Evolutionary conservation across 495 filamentous ascomycete genomes (phyloP), one percentile per base, ranked within the genome.

Genomic region (Xylaria venustula): DNA sequence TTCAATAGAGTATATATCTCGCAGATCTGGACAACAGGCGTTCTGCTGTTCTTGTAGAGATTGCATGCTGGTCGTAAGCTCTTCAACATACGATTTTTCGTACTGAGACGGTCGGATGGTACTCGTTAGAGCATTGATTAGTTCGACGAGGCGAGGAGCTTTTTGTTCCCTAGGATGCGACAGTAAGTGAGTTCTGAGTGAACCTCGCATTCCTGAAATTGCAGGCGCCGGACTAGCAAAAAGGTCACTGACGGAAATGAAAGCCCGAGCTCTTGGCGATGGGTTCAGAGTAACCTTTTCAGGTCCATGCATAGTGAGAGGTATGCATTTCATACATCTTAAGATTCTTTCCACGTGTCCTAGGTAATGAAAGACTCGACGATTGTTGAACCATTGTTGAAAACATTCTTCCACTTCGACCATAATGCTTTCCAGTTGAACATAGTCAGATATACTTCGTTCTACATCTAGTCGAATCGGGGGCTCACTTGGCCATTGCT

Each of bases 1-100:
- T 26, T 3, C 5, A 26, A 28, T n/a, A 11, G n/a, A 3, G 32
- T 50, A 49, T 11, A 2, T 26, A 3, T 26, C 9, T 22, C 15
- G 45, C 22, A 58, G 15, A 20, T 50, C 19, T 28, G 34, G 9
- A 30, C 20, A 23, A 58, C 14, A 22, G 44, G 34, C 19, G 22
- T 0, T 49, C 28, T 48, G 5, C n/a, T 49, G 30, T 26, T 17
- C 22, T 32, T 52, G 20, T 23, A 61, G 46, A 23, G 50, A 30
- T 22, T 17, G 3, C 52, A 70, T 68, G 28, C 19, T 58, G 0
- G 14, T 25, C 17, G 62, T 50, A 17, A 30, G 47, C 17, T 52
- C 34, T 5, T 60, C 40, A 2, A 66, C 53, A 20, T 60, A 60
- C 5, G 34, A 41, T 0, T 2, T 37, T 25, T 25, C 34, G 36